Evolutionary conservation across 2,329 filamentous ascomycete genomes (phyloP).

Genomic region (Xylaria sp.): DNA sequence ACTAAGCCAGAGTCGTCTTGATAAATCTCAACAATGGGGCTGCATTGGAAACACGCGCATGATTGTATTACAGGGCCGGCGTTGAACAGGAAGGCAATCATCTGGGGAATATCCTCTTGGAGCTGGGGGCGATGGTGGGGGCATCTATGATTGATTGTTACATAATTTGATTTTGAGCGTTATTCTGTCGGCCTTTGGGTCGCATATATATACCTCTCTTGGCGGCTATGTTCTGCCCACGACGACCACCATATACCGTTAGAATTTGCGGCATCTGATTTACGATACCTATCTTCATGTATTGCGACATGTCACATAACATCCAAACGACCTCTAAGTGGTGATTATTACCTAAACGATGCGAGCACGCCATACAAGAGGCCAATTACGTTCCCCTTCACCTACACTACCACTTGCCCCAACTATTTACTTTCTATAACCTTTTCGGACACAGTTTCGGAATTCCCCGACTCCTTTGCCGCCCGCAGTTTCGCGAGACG

Average conservation of each 20-base stretch:
- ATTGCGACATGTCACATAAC: neutral
- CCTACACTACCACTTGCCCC: neutral
- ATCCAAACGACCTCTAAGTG: neutral
- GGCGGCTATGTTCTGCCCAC: conserved; percentile 27
- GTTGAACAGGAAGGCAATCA: conserved; percentile 34
- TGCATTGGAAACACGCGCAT: conserved; percentile 27
- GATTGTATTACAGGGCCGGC: conserved; percentile 37
- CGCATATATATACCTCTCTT: conserved; percentile 35
- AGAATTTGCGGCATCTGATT: neutral
- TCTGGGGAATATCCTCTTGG: conserved; percentile 19
- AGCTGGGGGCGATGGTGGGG: conserved; percentile 12
- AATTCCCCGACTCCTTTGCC: conserved; percentile 25
- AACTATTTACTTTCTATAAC: neutral
- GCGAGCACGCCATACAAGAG: neutral
- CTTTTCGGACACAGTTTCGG: conserved; percentile 6
- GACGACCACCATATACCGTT: conserved; percentile 12
- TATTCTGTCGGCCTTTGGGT: conserved; percentile 12
- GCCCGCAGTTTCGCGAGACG: conserved; percentile 59
- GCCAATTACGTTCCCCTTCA: neutral
- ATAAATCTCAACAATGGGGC: conserved; percentile 18
- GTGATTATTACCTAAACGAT: neutral
- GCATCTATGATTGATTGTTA: conserved; percentile 21
- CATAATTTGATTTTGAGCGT: conserved; percentile 21
- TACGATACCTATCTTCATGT: neutral
- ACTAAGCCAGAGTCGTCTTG: conserved; percentile 34